phyloP scores from a whole-genome alignment of 352 stramenopile species.

The Phytophthora ramorum region DNA sequence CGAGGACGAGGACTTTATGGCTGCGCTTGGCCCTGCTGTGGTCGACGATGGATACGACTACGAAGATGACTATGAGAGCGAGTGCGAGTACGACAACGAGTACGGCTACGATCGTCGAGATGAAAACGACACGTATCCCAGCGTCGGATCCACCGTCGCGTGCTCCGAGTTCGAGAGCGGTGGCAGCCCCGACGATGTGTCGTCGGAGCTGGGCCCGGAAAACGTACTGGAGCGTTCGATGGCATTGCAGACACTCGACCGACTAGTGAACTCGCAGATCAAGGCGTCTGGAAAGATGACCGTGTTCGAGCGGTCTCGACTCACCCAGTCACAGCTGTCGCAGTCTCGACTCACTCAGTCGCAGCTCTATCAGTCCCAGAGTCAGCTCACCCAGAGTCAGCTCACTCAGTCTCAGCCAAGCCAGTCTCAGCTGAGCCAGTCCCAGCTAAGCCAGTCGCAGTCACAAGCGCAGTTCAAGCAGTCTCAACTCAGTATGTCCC shows the following conservation, averaged over 20 bases:
- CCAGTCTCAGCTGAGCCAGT: constrained; percentile 4
- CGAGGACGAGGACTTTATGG: constrained; percentile 65
- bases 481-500: constrained; percentile 11
- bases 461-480: constrained; percentile 2
- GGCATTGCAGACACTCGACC: constrained; percentile 36
- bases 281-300: constrained; percentile 6
- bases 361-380: constrained; percentile 7
- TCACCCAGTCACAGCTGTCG: constrained; percentile 31
- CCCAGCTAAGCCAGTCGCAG: background rate
- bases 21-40: constrained; percentile 53
- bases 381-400: background rate
- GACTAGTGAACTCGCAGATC: constrained; percentile 31
- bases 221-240: constrained; percentile 34
- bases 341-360: constrained; percentile 23
- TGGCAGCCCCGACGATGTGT: constrained; percentile 30
- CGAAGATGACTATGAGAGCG: constrained; percentile 22
- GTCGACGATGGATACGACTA: constrained; percentile 35
- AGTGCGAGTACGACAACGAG: constrained; percentile 15
- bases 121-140: constrained; percentile 36
- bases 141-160: constrained; percentile 27
- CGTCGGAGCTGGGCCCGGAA: constrained; percentile 22
- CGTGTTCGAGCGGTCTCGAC: constrained; percentile 28
- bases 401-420: background rate
- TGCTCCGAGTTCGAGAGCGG: constrained; percentile 37
- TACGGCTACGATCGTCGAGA: constrained; percentile 15